Conservation (phyloP, 768 basidiomycete species). For the Panaeolus papilionaceus region DNA sequence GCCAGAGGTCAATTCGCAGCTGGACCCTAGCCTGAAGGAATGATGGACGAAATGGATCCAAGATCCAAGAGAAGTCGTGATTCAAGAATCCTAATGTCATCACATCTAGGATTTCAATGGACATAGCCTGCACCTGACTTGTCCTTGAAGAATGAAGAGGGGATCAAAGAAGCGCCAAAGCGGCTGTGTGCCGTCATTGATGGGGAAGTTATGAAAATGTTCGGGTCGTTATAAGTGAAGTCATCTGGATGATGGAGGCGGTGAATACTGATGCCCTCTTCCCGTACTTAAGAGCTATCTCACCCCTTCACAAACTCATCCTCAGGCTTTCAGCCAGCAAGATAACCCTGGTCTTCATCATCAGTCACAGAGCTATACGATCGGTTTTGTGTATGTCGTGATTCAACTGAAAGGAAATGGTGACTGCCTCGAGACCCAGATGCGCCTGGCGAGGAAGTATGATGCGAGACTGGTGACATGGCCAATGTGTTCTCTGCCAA, state of each 20-base stretch:
- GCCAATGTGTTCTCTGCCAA: neutral
- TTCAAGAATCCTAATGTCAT: neutral
- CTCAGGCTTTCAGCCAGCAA: neutral
- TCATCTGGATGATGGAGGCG: slow-evolving; percentile 1
- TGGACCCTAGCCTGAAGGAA: neutral
- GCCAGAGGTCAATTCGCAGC: neutral
- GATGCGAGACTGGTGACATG: neutral
- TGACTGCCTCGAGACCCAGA: neutral
- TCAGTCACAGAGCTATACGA: slow-evolving; percentile 2
- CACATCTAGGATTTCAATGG: neutral
- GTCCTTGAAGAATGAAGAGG: neutral
- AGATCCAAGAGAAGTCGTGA: neutral
- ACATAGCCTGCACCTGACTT: neutral
- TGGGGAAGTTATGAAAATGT: neutral
- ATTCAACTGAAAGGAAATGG: neutral
- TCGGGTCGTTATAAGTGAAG: neutral
- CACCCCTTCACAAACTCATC: neutral
- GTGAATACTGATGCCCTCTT: neutral
- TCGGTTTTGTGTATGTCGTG: neutral
- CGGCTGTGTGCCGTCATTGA: slow-evolving; percentile 5
- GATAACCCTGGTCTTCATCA: neutral
- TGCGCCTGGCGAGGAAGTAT: neutral
- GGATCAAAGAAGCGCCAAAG: neutral
- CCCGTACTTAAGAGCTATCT: neutral
- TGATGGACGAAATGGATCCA: neutral